A percentile compares a stretch with the other conserved stretches of the same genome.
Conservation (phyloP, 108 stramenopile species). For the Cyclotella baltica region DNA sequence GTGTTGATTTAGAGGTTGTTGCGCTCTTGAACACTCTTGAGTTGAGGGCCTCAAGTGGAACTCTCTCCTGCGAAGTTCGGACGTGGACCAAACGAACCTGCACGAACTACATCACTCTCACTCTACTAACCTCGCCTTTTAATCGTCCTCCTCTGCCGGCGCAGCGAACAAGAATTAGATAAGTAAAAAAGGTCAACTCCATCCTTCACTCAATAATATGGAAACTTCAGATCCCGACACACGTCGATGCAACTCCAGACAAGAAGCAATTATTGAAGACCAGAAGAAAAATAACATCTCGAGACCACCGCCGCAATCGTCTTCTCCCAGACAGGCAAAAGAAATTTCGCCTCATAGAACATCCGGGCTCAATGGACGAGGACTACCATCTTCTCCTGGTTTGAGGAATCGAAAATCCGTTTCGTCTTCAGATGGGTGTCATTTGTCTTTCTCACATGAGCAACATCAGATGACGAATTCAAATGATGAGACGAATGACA, state of each 20-base stretch:
- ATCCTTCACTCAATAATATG: no score
- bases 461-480: not conserved
- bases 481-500: not conserved
- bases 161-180: no score
- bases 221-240: no score
- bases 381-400: constrained; percentile 6
- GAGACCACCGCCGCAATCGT: not conserved
- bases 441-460: not conserved
- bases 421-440: constrained; percentile 5
- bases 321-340: not conserved
- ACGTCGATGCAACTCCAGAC: not conserved
- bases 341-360: not conserved
- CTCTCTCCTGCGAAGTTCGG: no score
- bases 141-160: no score
- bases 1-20: no score
- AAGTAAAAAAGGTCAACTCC: no score
- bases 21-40: no score
- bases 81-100: no score
- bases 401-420: constrained; percentile 3
- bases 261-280: not conserved
- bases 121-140: no score
- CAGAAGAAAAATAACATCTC: not conserved
- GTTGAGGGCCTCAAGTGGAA: no score
- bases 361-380: not conserved
- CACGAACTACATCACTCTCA: no score